A percentile compares a stretch with the other conserved stretches of the same genome.
phyloP scores from a whole-genome alignment of 805 yeast species.

The Lipomyces kockii region DNA sequence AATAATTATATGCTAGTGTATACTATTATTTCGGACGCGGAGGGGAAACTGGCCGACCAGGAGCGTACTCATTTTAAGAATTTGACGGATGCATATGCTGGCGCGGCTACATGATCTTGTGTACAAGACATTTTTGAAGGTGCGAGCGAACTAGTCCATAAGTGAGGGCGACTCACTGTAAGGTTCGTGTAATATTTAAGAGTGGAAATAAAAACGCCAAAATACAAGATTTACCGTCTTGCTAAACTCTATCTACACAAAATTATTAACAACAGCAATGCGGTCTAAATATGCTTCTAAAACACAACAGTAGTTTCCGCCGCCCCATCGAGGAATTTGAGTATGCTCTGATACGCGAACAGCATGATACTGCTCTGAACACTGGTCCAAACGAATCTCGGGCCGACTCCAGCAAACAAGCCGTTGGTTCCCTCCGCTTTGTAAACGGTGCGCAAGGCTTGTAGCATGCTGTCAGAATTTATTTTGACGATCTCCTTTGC shows the following conservation, averaged over 20 bases:
- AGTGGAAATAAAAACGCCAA: background rate
- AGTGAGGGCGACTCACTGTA: background rate
- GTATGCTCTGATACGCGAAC: conserved; percentile 77
- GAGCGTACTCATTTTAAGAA: conserved; percentile 53
- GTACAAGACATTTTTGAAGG: background rate
- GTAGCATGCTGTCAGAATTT: conserved; percentile 39
- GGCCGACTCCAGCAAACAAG: conserved; percentile 92
- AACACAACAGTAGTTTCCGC: background rate
- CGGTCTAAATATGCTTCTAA: background rate
- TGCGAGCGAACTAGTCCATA: background rate
- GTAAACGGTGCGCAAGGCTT: conserved; percentile 62
- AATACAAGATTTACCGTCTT: background rate
- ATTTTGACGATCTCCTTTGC: conserved; percentile 31
- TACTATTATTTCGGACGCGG: conserved; percentile 57
- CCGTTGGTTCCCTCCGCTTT: conserved; percentile 77
- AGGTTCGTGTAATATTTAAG: background rate
- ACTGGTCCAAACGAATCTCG: conserved; percentile 95
- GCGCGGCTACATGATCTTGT: background rate
- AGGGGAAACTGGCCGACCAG: conserved; percentile 51
- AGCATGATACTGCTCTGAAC: conserved; percentile 94
- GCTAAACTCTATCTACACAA: background rate
- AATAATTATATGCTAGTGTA: conserved; percentile 69
- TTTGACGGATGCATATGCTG: conserved; percentile 52
- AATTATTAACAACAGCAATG: background rate
- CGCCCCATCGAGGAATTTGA: conserved; percentile 56